Conservation (phyloP, 2,329 filamentous ascomycete genomes). For the Xylaria sp. region DNA sequence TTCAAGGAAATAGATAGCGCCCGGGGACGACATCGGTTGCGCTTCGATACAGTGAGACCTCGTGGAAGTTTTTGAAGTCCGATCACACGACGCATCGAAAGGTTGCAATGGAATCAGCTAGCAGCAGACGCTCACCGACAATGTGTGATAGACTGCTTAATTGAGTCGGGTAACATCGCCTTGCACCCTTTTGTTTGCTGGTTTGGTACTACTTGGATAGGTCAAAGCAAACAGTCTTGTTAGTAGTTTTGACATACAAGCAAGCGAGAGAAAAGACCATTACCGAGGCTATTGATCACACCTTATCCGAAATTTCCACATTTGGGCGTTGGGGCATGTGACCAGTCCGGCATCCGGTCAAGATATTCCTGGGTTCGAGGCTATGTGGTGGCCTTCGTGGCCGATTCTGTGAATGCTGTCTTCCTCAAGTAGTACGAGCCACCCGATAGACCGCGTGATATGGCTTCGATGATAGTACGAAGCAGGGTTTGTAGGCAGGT, state of each 20-base stretch:
- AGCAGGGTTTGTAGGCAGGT: too few relatives aligned
- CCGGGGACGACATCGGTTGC: background rate
- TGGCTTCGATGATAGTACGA: constrained; percentile 18
- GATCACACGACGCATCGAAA: background rate
- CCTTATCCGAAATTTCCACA: constrained; percentile 21
- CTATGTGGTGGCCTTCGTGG: constrained; percentile 20
- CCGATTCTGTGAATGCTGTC: constrained; percentile 21
- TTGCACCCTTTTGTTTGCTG: background rate
- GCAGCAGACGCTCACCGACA: constrained; percentile 9
- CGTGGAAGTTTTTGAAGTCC: background rate
- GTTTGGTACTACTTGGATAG: constrained; percentile 12
- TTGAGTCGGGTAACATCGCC: background rate
- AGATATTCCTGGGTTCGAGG: constrained; percentile 15
- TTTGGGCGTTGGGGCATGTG: constrained; percentile 23
- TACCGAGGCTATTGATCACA: constrained; percentile 9
- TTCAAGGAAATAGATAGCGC: background rate
- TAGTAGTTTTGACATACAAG: background rate
- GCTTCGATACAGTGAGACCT: background rate
- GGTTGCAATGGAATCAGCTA: background rate
- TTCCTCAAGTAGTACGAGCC: constrained; percentile 17
- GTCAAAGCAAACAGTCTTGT: constrained; percentile 1
- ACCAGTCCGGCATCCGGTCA: constrained; percentile 18
- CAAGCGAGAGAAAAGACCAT: background rate
- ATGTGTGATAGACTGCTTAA: constrained; percentile 12
- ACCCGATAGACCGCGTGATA: constrained; percentile 31